phyloP scores from a whole-genome alignment of 306 rosid species.

The Malus orientalis region DNA sequence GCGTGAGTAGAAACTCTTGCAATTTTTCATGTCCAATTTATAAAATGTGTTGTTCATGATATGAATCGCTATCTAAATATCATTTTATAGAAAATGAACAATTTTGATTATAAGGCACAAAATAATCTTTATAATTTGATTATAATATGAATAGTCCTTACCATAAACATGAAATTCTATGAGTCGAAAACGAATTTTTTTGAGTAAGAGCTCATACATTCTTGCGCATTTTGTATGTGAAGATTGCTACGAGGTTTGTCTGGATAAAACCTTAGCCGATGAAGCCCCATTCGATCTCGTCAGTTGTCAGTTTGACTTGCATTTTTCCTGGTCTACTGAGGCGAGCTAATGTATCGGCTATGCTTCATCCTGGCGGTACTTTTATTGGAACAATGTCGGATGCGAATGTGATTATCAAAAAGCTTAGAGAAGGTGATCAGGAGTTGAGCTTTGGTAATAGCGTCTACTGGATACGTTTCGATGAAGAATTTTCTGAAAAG shows the following conservation, averaged over 20 bases:
- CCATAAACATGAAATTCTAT: no score
- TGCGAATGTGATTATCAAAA: slow-evolving; percentile 79
- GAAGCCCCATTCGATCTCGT: slow-evolving; percentile 81
- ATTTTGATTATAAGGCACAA: no score
- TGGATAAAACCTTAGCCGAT: slow-evolving; percentile 70
- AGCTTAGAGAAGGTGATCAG: slow-evolving; percentile 70
- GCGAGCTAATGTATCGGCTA: slow-evolving; percentile 82
- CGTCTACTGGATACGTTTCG: slow-evolving; percentile 77
- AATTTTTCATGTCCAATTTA: no score
- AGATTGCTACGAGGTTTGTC: slow-evolving; percentile 79
- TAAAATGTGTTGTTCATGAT: no score
- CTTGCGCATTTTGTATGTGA: slow-evolving; percentile 81
- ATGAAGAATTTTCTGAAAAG: slow-evolving; percentile 75
- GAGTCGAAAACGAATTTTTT: no score
- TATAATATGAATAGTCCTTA: no score
- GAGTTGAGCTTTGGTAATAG: slow-evolving; percentile 76
- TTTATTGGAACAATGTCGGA: slow-evolving; percentile 96
- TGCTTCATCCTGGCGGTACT: slow-evolving; percentile 21
- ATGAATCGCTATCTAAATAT: no score
- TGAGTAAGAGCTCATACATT: no score
- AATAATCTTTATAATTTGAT: no score
- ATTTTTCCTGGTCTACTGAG: slow-evolving; percentile 81
- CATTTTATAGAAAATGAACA: no score
- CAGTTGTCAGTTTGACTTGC: slow-evolving; percentile 76
- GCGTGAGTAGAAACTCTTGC: no score